Conservation (phyloP, 2,329 filamentous ascomycete species). For the Phialophora verrucosa region DNA sequence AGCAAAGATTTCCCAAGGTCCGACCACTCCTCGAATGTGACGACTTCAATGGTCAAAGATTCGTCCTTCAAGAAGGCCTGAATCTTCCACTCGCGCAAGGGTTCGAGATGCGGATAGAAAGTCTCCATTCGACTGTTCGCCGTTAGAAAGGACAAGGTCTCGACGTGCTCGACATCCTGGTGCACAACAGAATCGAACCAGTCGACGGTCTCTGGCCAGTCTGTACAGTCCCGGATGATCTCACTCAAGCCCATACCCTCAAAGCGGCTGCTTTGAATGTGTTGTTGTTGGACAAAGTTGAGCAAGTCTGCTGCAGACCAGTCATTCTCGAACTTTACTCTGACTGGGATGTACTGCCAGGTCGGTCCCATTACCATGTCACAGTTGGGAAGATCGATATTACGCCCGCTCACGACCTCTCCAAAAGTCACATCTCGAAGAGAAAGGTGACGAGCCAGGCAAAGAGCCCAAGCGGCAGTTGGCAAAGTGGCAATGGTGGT, state of each 20-base stretch:
- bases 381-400: constrained; percentile 61
- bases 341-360: constrained; percentile 70
- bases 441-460: constrained; percentile 61
- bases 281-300: too few species aligned
- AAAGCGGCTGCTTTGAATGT: too few species aligned
- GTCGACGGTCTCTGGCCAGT: too few species aligned
- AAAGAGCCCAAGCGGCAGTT: constrained; percentile 70
- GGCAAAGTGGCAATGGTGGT: constrained; percentile 69
- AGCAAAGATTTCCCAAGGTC: constrained; percentile 59
- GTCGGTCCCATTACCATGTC: constrained; percentile 68
- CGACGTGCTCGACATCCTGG: constrained; percentile 67
- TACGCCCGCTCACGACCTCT: constrained; percentile 69
- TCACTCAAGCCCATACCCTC: too few species aligned
- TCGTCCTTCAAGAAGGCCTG: constrained; percentile 64
- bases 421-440: constrained; percentile 67
- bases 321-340: constrained; percentile 59
- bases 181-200: constrained; percentile 65
- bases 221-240: too few species aligned
- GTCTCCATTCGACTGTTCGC: constrained; percentile 59
- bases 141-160: constrained; percentile 51
- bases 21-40: constrained; percentile 64
- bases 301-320: constrained; percentile 49
- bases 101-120: constrained; percentile 63
- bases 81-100: constrained; percentile 64
- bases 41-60: constrained; percentile 62